These are phyloP conservation scores for Telfairia occidentalis DNA, from an alignment of 331 rosid genomes.

Conservation along the genomic window DNA sequence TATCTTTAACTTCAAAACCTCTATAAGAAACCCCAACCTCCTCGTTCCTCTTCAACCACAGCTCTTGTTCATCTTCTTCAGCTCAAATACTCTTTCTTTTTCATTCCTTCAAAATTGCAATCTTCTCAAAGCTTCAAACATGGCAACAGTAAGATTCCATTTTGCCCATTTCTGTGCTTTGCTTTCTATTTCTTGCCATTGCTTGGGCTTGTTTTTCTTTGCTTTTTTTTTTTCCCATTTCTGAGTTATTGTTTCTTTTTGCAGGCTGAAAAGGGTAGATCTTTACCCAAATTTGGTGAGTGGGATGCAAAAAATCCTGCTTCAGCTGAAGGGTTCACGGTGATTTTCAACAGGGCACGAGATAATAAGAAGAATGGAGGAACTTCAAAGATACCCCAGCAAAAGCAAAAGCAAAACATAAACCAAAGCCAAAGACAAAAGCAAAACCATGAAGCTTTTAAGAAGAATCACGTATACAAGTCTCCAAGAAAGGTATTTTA, in stretches of 20 bases:
- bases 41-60: not conserved
- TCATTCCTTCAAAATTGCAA: not conserved
- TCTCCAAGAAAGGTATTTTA: conserved; percentile 27
- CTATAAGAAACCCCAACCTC: not conserved
- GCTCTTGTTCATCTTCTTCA: not conserved
- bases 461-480: conserved; percentile 9
- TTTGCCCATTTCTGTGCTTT: not conserved
- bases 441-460: conserved; percentile 20
- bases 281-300: conserved; percentile 77
- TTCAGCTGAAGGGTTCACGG: conserved; percentile 65
- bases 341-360: conserved; percentile 71
- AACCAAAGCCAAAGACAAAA: too few relatives aligned
- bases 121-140: not conserved
- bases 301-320: conserved; percentile 90
- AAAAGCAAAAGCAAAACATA: not conserved
- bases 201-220: not conserved
- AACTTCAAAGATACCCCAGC: conserved; percentile 23
- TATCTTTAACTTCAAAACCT: too few relatives aligned
- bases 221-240: not conserved
- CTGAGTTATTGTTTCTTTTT: not conserved
- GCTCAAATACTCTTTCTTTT: not conserved
- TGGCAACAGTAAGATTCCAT: not conserved
- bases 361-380: conserved; percentile 58
- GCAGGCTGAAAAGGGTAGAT: conserved; percentile 29
- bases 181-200: not conserved